These are phyloP conservation scores for Annulohypoxylon stygium DNA, from an alignment of 495 filamentous ascomycete species.

Conservation along the genomic window DNA sequence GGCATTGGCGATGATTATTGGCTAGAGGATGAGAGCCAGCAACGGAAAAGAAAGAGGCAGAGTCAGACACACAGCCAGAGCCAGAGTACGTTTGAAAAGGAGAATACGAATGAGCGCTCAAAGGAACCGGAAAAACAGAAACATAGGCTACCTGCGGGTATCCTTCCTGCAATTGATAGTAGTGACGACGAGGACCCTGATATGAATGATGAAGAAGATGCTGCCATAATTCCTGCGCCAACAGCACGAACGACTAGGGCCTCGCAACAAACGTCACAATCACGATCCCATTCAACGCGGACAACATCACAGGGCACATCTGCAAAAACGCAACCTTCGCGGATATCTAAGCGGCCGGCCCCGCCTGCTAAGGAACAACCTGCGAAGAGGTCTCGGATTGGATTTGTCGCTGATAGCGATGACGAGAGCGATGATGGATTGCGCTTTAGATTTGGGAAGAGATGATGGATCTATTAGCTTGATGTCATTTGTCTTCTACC, in stretches of 20 bases:
- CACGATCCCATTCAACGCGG: slow-evolving; percentile 54
- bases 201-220: slow-evolving; percentile 43
- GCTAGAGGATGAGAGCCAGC: slow-evolving; percentile 64
- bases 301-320: slow-evolving; percentile 49
- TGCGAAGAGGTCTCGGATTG: slow-evolving; percentile 59
- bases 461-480: slow-evolving; percentile 45
- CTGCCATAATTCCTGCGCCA: slow-evolving; percentile 32
- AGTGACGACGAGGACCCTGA: slow-evolving; percentile 55
- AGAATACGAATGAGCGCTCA: background rate
- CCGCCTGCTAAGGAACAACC: slow-evolving; percentile 53
- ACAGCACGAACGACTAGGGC: slow-evolving; percentile 43
- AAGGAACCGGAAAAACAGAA: slow-evolving; percentile 20
- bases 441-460: slow-evolving; percentile 70
- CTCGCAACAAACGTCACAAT: slow-evolving; percentile 48
- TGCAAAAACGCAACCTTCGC: slow-evolving; percentile 39
- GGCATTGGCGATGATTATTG: slow-evolving; percentile 90
- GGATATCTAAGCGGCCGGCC: slow-evolving; percentile 57
- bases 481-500: background rate
- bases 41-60: slow-evolving; percentile 45
- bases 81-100: slow-evolving; percentile 39
- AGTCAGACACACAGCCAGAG: slow-evolving; percentile 48
- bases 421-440: slow-evolving; percentile 65
- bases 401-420: slow-evolving; percentile 55
- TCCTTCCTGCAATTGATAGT: slow-evolving; percentile 52
- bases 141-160: slow-evolving; percentile 20